phyloP scores from a whole-genome alignment of 176 grass and related monocot genomes.

The Cocos nucifera region DNA sequence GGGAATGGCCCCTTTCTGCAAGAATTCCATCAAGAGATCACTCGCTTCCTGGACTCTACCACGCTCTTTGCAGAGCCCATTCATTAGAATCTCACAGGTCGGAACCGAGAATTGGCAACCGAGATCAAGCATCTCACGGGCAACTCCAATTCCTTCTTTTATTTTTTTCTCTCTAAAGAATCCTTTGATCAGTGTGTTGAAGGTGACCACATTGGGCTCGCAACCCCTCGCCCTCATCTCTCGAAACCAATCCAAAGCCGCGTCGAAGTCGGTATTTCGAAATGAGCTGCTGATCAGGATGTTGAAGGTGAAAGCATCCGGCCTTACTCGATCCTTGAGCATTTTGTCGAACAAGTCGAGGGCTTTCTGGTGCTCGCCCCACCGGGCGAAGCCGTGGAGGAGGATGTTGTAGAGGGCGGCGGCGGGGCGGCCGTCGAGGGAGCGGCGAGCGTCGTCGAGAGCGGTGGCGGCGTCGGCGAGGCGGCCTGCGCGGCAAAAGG shows the following conservation, averaged over 20 bases:
- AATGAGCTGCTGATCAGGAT: conserved; percentile 63
- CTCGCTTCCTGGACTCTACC: conserved; percentile 26
- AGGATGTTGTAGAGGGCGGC: conserved; percentile 61
- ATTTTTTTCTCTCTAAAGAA: conserved; percentile 51
- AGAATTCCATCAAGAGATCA: conserved; percentile 48
- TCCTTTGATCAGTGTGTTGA: conserved; percentile 69
- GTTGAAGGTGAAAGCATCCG: conserved; percentile 64
- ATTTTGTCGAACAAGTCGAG: conserved; percentile 51
- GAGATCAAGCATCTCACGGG: conserved; percentile 72
- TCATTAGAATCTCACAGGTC: conserved; percentile 57
- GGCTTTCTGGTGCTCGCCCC: conserved; percentile 33
- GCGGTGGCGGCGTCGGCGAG: too few relatives aligned
- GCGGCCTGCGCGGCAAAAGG: too few relatives aligned
- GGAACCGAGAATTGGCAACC: conserved; percentile 34
- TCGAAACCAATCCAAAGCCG: conserved; percentile 51
- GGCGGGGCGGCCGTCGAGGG: conserved; percentile 42
- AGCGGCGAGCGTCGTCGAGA: conserved; percentile 25
- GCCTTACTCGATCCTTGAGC: conserved; percentile 36
- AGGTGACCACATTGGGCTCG: conserved; percentile 44
- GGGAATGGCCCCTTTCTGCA: conserved; percentile 30
- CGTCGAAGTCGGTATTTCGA: conserved; percentile 29
- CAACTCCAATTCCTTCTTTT: conserved; percentile 50
- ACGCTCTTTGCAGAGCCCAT: conserved; percentile 32
- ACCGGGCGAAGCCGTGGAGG: conserved; percentile 34
- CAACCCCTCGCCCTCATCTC: conserved; percentile 44